phyloP scores from a whole-genome alignment of 345 rosid species.

The Citrus medica region DNA sequence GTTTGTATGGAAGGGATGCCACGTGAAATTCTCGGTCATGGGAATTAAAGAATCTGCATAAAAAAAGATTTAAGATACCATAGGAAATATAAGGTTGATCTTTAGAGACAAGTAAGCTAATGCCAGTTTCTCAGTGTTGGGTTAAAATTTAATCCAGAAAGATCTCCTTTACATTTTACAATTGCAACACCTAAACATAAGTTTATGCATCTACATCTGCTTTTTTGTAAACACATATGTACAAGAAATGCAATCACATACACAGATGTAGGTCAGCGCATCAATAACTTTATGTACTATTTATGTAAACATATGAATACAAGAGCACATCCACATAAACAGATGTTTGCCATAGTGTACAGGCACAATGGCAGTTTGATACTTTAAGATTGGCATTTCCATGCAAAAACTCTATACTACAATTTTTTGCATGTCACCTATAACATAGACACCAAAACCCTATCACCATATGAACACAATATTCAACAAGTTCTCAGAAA shows the following conservation, averaged over 20 bases:
- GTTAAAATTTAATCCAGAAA: no score
- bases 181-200: neutral
- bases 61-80: neutral
- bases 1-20: constrained; percentile 88
- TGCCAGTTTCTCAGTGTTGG: neutral
- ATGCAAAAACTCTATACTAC: neutral
- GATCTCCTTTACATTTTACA: neutral
- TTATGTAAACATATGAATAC: neutral
- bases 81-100: neutral
- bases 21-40: constrained; percentile 97
- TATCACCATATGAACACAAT: neutral
- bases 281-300: no score
- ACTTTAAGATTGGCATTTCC: neutral
- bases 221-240: no score
- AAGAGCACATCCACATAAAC: neutral
- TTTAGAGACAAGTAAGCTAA: neutral
- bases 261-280: no score
- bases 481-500: neutral
- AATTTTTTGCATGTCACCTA: neutral
- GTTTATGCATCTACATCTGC: no score
- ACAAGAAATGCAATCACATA: no score
- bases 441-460: neutral
- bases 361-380: neutral
- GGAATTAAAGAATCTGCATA: constrained; percentile 67
- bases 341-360: neutral